These are phyloP conservation scores for Debaryomyces castellii DNA, from an alignment of 805 yeast genomes.

Conservation along the genomic window DNA sequence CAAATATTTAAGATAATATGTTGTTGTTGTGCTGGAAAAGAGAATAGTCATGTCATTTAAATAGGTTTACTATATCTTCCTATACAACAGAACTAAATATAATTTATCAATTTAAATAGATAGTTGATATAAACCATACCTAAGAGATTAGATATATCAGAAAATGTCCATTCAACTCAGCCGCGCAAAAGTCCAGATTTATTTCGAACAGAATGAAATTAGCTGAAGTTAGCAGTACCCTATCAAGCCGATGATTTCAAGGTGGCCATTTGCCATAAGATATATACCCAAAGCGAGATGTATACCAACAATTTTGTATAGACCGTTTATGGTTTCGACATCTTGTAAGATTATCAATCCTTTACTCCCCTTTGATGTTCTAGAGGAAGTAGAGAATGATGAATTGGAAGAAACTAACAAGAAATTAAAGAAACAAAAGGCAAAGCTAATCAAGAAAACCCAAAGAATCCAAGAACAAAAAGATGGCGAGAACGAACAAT, in stretches of 20 bases:
- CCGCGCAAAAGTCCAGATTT: no score
- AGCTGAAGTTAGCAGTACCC: no score
- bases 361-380: conserved; percentile 40
- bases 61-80: no score
- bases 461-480: conserved; percentile 13
- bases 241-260: neutral
- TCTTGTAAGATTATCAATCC: conserved; percentile 28
- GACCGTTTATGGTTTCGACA: conserved; percentile 1
- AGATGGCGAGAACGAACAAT: conserved; percentile 6
- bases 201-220: no score
- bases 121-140: no score
- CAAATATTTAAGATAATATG: no score
- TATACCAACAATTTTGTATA: neutral
- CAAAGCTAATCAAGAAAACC: conserved; percentile 21
- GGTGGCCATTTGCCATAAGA: neutral
- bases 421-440: conserved; percentile 26
- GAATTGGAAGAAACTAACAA: conserved; percentile 28
- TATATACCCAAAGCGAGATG: neutral
- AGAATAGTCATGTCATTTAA: no score
- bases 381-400: conserved; percentile 35
- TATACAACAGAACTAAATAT: no score
- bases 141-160: no score
- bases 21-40: no score
- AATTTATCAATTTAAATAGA: no score
- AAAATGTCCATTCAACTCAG: no score